phyloP scores from a whole-genome alignment of 1,284 basidiomycete species.

The Somion occarium region DNA sequence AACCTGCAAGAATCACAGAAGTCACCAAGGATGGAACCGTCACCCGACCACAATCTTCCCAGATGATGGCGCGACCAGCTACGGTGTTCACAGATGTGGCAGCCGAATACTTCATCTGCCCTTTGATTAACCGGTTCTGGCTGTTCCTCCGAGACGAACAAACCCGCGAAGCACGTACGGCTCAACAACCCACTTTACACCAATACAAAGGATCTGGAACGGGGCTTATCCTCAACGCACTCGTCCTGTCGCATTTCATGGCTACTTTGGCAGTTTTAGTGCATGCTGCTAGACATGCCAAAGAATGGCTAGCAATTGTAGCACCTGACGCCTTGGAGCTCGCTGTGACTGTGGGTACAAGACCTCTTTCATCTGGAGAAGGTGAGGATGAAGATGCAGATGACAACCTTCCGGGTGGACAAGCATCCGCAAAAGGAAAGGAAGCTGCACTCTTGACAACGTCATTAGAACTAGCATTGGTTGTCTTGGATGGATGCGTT shows the following conservation, averaged over 20 bases:
- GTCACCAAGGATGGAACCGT: constrained; percentile 19
- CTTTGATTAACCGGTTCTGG: constrained; percentile 90
- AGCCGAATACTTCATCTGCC: constrained; percentile 82
- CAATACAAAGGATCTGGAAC: constrained; percentile 72
- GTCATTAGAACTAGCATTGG: constrained; percentile 72
- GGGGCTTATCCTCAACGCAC: constrained; percentile 73
- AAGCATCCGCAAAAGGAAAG: constrained; percentile 25
- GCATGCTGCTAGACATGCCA: constrained; percentile 75
- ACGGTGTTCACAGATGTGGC: constrained; percentile 71
- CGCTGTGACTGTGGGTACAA: constrained; percentile 71
- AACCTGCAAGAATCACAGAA: constrained; percentile 42
- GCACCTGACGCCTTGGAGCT: constrained; percentile 81
- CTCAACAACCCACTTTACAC: constrained; percentile 39
- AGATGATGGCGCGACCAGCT: constrained; percentile 16
- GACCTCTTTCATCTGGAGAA: constrained; percentile 50
- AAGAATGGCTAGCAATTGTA: constrained; percentile 75
- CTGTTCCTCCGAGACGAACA: constrained; percentile 80
- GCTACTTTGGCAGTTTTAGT: constrained; percentile 77
- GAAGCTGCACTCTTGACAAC: constrained; percentile 72
- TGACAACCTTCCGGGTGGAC: background rate
- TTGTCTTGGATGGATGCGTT: constrained; percentile 71
- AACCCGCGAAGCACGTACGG: constrained; percentile 64
- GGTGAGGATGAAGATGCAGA: constrained; percentile 35
- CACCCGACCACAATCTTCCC: constrained; percentile 15
- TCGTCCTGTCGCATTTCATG: constrained; percentile 73